Percentiles rank a stretch among this genome's conserved stretches.
phyloP scores from a whole-genome alignment of 805 yeast species.

The Candida nitratophila region DNA sequence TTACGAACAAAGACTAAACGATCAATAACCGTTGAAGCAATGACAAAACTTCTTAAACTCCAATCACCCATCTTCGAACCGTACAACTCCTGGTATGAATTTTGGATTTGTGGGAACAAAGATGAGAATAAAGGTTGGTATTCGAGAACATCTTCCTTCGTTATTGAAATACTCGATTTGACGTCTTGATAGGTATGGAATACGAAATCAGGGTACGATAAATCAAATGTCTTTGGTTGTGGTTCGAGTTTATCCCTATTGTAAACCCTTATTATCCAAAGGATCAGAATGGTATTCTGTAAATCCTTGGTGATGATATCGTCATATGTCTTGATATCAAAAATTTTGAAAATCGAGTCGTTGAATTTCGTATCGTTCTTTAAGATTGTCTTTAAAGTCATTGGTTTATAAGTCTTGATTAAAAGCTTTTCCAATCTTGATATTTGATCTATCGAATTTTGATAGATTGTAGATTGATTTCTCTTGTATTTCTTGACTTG shows the following conservation, averaged over 20 bases:
- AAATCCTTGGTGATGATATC: conserved; percentile 41
- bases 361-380: conserved; percentile 32
- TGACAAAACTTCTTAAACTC: conserved; percentile 40
- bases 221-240: too few relatives aligned
- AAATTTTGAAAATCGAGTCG: conserved; percentile 43
- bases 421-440: conserved; percentile 38
- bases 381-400: conserved; percentile 44
- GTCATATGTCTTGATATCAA: conserved; percentile 51
- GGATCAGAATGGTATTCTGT: conserved; percentile 50
- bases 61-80: conserved; percentile 37
- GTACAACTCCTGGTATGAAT: conserved; percentile 35
- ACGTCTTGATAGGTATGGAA: conserved; percentile 15
- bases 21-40: conserved; percentile 29
- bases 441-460: conserved; percentile 35
- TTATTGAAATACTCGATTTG: conserved; percentile 28
- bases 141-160: conserved; percentile 48
- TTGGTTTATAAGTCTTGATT: conserved; percentile 38
- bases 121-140: conserved; percentile 44
- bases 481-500: conserved; percentile 38
- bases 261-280: conserved; percentile 57
- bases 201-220: conserved; percentile 47
- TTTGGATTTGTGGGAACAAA: conserved; percentile 42
- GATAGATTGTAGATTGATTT: conserved; percentile 43
- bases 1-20: conserved; percentile 20
- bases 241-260: too few relatives aligned